These are phyloP conservation scores for Venturia effusa DNA, from an alignment of 2,329 filamentous ascomycete genomes.

Conservation along the genomic window DNA sequence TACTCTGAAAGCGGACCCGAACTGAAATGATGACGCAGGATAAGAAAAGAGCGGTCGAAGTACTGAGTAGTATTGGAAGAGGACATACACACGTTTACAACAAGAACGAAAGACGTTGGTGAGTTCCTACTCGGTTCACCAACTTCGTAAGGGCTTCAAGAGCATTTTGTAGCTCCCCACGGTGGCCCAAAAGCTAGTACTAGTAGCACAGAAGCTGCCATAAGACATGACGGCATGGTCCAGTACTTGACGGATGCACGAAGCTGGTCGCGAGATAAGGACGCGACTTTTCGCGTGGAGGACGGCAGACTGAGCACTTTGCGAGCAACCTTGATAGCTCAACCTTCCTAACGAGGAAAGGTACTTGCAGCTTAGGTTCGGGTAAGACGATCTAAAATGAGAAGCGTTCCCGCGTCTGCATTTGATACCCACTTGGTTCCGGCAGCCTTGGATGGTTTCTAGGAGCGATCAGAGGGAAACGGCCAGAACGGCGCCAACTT, in stretches of 20 bases:
- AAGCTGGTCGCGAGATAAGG: background rate
- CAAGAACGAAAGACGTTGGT: too few species aligned
- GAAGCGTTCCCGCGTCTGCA: background rate
- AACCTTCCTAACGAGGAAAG: background rate
- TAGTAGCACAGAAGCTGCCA: background rate
- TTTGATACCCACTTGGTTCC: background rate
- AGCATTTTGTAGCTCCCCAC: conserved; percentile 1
- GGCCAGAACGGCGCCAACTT: too few species aligned
- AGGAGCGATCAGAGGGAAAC: too few species aligned
- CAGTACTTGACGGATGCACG: background rate
- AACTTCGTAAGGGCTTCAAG: background rate
- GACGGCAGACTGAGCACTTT: background rate
- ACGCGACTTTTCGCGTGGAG: background rate
- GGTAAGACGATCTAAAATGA: too few species aligned
- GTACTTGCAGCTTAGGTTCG: background rate
- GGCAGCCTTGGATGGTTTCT: background rate
- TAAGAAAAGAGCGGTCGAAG: too few species aligned
- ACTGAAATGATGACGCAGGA: too few species aligned
- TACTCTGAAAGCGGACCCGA: too few species aligned
- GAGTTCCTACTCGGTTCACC: too few species aligned
- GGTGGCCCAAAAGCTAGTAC: background rate
- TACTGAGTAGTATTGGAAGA: background rate
- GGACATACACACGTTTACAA: too few species aligned
- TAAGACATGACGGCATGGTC: background rate
- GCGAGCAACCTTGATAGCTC: background rate